Evolutionary conservation across 148 eudicot genomes (phyloP), one percentile per base, ranked within the genome.

Genomic region (Persicaria maculosa): DNA sequence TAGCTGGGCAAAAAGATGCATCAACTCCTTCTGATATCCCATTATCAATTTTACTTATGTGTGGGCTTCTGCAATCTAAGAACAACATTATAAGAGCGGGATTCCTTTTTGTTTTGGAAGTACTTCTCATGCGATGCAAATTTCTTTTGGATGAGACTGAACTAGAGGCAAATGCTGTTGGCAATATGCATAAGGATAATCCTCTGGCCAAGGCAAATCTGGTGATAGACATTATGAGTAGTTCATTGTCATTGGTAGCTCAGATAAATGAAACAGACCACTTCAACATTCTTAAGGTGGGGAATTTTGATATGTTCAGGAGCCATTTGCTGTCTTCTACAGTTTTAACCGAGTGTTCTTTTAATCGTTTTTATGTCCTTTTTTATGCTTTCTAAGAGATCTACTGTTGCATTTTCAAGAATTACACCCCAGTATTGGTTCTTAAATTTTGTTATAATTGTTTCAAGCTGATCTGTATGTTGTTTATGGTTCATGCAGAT

Each of bases 221-320:
- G 70, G 97, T 95, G 77, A 86, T 95, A 84, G 98, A 89, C 77
- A 83, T 92, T 68, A 95, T 95, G 98, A 92, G 92, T 74, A 80
- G 85, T 79, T 96, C 92, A 74, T 78, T 95, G 82, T 90, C 93
- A 53, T 83, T 95, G 89, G 90, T 95, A 84, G 90, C 93, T 76
- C 97, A 85, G 81, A 89, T 84, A 88, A 94, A 88, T 74, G 98
- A 90, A 81, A 95, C 98, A 50, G 97, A 92, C 62, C 98, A 91
- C 70, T 83, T 95, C 80, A 95, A 92, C 80, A 95, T 95, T 71
- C 81, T 95, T 81, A 92, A 95, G 98, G 98, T 95, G 86, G 62
- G 62, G 62, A 57, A 2, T 19, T 57, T 57, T 57, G 10, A 19
- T 10, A 57, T 57, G 62, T 57, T 57, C 52, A 48, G 52, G 52